Conservation (phyloP, 805 yeast genomes). For the Kodamaea kaohsiungensis region DNA sequence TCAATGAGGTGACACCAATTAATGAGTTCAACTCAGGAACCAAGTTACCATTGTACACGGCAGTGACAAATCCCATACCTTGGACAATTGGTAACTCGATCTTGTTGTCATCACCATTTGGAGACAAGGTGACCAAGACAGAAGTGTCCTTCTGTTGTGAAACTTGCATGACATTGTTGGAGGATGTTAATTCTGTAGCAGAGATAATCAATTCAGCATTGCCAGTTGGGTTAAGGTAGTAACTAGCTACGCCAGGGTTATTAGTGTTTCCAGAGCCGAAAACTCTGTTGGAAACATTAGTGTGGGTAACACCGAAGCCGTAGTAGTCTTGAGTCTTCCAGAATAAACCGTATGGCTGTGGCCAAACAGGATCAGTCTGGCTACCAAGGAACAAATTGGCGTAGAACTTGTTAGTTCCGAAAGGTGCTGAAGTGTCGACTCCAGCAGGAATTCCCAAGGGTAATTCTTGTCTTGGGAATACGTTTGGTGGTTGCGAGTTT, state of each 20-base stretch:
- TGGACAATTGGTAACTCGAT: conserved; percentile 54
- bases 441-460: conserved; percentile 49
- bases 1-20: conserved; percentile 45
- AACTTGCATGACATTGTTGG: conserved; percentile 41
- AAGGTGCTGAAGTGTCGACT: conserved; percentile 45
- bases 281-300: conserved; percentile 42
- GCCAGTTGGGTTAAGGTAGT: conserved; percentile 57
- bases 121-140: conserved; percentile 44
- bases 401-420: conserved; percentile 77
- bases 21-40: conserved; percentile 51
- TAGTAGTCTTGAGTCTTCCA: conserved; percentile 47
- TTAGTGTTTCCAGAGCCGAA: conserved; percentile 50
- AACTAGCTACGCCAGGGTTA: conserved; percentile 41
- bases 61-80: conserved; percentile 62
- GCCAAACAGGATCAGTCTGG: conserved; percentile 56
- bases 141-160: conserved; percentile 53
- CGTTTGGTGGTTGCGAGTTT: conserved; percentile 43
- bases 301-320: conserved; percentile 67
- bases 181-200: conserved; percentile 46
- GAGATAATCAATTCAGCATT: conserved; percentile 58
- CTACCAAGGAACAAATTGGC: conserved; percentile 59
- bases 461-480: conserved; percentile 48
- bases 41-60: conserved; percentile 52
- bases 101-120: conserved; percentile 31
- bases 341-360: conserved; percentile 69